phyloP scores from a whole-genome alignment of 108 stramenopile species.

The Nannochloropsis gaditana region DNA sequence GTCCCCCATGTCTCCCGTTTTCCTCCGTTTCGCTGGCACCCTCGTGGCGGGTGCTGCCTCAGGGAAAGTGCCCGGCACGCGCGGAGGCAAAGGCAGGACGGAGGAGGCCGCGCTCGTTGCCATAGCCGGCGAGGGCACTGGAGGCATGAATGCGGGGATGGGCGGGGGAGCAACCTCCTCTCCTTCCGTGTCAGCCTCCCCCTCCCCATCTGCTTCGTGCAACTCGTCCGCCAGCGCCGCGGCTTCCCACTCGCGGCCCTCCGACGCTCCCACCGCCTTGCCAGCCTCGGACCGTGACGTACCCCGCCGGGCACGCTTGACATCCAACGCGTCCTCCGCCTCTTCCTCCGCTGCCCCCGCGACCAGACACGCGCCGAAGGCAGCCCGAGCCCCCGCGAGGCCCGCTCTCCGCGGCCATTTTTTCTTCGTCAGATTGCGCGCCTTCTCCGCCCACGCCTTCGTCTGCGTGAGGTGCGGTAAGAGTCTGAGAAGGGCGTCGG shows the following conservation, averaged over 20 bases:
- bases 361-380: neutral
- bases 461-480: neutral
- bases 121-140: neutral
- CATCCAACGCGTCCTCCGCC: neutral
- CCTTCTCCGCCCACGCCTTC: neutral
- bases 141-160: neutral
- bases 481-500: neutral
- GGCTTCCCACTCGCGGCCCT: neutral
- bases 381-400: no score
- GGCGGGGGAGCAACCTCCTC: neutral
- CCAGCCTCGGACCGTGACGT: neutral
- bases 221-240: neutral
- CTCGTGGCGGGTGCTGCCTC: neutral
- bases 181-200: neutral
- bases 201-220: neutral
- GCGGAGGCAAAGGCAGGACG: neutral
- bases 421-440: neutral
- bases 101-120: neutral
- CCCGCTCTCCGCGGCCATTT: no score
- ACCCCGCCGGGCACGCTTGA: neutral
- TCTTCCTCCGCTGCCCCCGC: neutral
- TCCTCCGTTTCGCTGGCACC: neutral
- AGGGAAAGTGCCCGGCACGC: neutral
- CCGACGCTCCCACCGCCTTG: neutral
- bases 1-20: neutral